phyloP scores from a whole-genome alignment of 352 stramenopile species.

The Phytopythium montanum region DNA sequence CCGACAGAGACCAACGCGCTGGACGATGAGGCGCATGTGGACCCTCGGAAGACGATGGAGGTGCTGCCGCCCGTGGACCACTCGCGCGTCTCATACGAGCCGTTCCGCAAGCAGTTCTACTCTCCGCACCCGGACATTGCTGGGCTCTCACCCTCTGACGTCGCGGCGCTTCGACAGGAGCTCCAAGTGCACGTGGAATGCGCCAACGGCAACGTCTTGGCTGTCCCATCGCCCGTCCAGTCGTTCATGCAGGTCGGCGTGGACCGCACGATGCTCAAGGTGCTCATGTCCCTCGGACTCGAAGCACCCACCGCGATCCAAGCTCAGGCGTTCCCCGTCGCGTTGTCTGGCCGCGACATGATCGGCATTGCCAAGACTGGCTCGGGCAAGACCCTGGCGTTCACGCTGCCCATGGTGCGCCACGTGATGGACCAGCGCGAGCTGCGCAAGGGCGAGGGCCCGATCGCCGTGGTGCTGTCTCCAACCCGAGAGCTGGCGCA shows the following conservation, averaged over 20 bases:
- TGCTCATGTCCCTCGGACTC: constrained; percentile 65
- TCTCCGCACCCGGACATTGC: constrained; percentile 36
- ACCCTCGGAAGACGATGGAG: constrained; percentile 69
- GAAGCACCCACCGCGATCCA: constrained; percentile 83
- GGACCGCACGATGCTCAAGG: constrained; percentile 59
- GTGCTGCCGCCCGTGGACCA: constrained; percentile 72
- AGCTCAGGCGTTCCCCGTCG: constrained; percentile 76
- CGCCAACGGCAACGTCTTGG: background rate
- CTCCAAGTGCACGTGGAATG: constrained; percentile 52
- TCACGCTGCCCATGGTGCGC: constrained; percentile 93
- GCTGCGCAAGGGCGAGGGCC: constrained; percentile 65
- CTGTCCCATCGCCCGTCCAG: constrained; percentile 50
- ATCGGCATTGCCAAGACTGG: constrained; percentile 94
- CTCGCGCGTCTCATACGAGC: constrained; percentile 63
- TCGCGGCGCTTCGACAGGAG: constrained; percentile 39
- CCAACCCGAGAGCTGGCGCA: constrained; percentile 82
- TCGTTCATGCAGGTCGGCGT: constrained; percentile 78
- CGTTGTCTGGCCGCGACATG: constrained; percentile 69
- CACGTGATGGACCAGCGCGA: constrained; percentile 87
- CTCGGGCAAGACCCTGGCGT: constrained; percentile 97
- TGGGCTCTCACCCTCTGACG: constrained; percentile 26
- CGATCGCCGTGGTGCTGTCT: constrained; percentile 75
- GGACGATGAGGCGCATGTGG: constrained; percentile 8
- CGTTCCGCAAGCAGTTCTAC: constrained; percentile 84
- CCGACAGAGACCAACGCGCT: background rate